Percentiles rank a stretch among this genome's conserved stretches.
These are phyloP conservation scores for Cryptococcus sp. DNA, from an alignment of 1,284 basidiomycete genomes.

Conservation along the genomic window DNA sequence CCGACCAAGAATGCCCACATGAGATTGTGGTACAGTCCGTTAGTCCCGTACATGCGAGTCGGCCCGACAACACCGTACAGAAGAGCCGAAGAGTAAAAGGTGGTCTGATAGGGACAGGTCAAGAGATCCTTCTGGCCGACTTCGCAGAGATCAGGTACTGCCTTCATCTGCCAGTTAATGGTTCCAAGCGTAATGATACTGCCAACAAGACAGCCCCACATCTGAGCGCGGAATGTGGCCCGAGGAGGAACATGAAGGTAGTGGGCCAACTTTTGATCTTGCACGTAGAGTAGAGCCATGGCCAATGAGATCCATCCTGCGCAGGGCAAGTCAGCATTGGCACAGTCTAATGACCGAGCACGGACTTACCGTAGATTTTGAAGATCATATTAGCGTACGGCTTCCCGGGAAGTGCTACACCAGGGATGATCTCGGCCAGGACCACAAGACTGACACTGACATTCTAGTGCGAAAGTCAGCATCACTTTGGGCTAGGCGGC, in stretches of 20 bases:
- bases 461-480: constrained; percentile 9
- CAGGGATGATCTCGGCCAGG: constrained; percentile 61
- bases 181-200: constrained; percentile 18
- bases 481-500: no score
- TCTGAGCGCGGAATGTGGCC: constrained; percentile 20
- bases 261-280: constrained; percentile 61
- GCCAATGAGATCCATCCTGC: constrained; percentile 27
- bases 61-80: constrained; percentile 26
- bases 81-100: constrained; percentile 22
- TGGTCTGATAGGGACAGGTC: constrained; percentile 27
- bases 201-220: constrained; percentile 16
- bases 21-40: constrained; percentile 22
- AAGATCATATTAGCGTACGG: constrained; percentile 68
- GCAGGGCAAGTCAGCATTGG: neutral
- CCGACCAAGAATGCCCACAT: constrained; percentile 24
- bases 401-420: constrained; percentile 53
- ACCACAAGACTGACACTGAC: constrained; percentile 19
- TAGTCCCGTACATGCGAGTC: constrained; percentile 20
- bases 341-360: no score
- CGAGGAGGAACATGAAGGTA: constrained; percentile 45
- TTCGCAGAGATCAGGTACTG: constrained; percentile 16
- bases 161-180: constrained; percentile 22
- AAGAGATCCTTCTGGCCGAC: constrained; percentile 22
- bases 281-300: constrained; percentile 56
- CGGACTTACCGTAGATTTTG: constrained; percentile 47